These are phyloP conservation scores for Cyberlindnera petersonii DNA, from an alignment of 805 yeast genomes.

Conservation along the genomic window DNA sequence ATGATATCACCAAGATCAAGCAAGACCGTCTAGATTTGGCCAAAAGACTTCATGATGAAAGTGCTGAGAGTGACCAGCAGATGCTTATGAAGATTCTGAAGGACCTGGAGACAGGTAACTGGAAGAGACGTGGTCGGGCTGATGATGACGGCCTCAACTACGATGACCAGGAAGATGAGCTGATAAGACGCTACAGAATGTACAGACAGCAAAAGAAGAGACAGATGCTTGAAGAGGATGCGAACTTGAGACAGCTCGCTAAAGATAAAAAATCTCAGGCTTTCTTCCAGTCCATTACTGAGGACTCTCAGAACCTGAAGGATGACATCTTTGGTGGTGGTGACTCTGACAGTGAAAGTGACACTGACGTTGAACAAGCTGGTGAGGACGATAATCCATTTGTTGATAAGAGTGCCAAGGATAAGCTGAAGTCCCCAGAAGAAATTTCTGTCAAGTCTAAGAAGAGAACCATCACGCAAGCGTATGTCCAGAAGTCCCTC, in stretches of 20 bases:
- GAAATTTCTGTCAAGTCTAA: conserved; percentile 17
- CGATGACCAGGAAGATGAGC: conserved; percentile 72
- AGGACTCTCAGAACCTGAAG: conserved; percentile 33
- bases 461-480: conserved; percentile 43
- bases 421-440: conserved; percentile 15
- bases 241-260: conserved; percentile 44
- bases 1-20: conserved; percentile 57
- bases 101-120: conserved; percentile 69
- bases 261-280: conserved; percentile 59
- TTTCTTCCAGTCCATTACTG: conserved; percentile 61
- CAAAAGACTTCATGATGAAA: conserved; percentile 53
- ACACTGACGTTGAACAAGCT: neutral
- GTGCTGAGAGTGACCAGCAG: conserved; percentile 56
- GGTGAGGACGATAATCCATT: conserved; percentile 30
- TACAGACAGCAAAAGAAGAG: conserved; percentile 28
- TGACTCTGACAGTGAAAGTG: conserved; percentile 25
- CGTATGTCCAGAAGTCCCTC: conserved; percentile 52
- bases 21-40: conserved; percentile 57
- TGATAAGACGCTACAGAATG: conserved; percentile 32
- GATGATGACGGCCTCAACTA: conserved; percentile 57
- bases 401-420: conserved; percentile 21
- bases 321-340: conserved; percentile 31
- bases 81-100: conserved; percentile 63
- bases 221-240: conserved; percentile 46
- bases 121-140: conserved; percentile 53